These are phyloP conservation scores for Agaricus blazei DNA, from an alignment of 768 basidiomycete genomes.

Conservation along the genomic window DNA sequence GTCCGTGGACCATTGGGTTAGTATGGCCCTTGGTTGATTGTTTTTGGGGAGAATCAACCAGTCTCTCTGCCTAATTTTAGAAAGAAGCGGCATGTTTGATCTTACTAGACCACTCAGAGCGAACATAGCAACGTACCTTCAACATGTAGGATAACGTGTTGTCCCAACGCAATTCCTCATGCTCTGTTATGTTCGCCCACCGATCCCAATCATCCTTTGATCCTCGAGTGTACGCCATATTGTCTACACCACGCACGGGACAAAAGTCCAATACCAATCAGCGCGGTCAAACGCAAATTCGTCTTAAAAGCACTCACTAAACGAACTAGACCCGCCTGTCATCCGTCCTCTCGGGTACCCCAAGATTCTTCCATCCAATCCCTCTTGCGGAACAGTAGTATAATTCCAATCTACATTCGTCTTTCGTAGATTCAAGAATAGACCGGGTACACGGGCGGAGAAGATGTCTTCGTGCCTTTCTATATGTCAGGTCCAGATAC, in stretches of 20 bases:
- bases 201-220: slow-evolving; percentile 16
- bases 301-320: neutral
- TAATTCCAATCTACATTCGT: slow-evolving; percentile 15
- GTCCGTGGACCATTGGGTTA: too few species aligned
- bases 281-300: too few species aligned
- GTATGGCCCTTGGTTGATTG: neutral
- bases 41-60: neutral
- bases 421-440: neutral
- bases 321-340: slow-evolving; percentile 11
- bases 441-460: neutral
- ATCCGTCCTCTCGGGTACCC: slow-evolving; percentile 5
- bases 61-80: slow-evolving; percentile 1
- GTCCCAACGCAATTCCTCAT: slow-evolving; percentile 28
- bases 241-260: too few species aligned
- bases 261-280: too few species aligned
- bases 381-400: slow-evolving; percentile 10
- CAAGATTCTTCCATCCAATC: slow-evolving; percentile 7
- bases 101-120: too few species aligned
- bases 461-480: neutral
- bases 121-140: neutral
- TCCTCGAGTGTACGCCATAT: slow-evolving; percentile 13
- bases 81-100: too few species aligned
- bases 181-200: slow-evolving; percentile 21
- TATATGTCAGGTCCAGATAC: neutral
- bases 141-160: slow-evolving; percentile 15